These are phyloP conservation scores for Russula virescens DNA, from an alignment of 768 basidiomycete species.

Conservation along the genomic window DNA sequence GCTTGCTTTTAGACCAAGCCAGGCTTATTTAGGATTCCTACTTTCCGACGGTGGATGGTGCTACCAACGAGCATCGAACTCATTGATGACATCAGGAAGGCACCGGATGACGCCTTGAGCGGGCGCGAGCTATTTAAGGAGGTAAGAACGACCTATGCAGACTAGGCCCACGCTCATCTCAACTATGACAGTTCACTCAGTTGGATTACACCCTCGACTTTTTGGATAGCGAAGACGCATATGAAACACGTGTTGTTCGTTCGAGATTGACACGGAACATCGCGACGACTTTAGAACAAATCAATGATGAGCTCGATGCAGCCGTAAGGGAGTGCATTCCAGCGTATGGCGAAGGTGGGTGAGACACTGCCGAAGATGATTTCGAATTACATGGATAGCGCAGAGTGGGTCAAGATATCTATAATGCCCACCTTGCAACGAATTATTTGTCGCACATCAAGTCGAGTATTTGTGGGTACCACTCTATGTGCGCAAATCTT, in stretches of 20 bases:
- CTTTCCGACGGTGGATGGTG: no score
- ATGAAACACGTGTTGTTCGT: background rate
- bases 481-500: constrained; percentile 32
- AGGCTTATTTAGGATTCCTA: no score
- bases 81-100: no score
- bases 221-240: background rate
- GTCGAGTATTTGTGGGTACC: constrained; percentile 36
- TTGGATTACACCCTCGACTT: background rate
- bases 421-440: background rate
- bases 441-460: background rate
- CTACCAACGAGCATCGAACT: no score
- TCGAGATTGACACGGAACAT: background rate
- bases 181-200: background rate
- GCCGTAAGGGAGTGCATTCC: background rate
- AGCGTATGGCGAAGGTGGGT: background rate
- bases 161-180: no score
- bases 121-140: no score
- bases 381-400: no score
- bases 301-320: background rate
- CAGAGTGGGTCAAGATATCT: background rate
- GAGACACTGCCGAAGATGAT: no score
- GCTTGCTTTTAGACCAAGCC: no score
- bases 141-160: no score
- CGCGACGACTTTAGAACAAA: background rate
- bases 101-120: no score